Conservation (phyloP, 352 stramenopile genomes). For the Globisporangium mamillatum region DNA sequence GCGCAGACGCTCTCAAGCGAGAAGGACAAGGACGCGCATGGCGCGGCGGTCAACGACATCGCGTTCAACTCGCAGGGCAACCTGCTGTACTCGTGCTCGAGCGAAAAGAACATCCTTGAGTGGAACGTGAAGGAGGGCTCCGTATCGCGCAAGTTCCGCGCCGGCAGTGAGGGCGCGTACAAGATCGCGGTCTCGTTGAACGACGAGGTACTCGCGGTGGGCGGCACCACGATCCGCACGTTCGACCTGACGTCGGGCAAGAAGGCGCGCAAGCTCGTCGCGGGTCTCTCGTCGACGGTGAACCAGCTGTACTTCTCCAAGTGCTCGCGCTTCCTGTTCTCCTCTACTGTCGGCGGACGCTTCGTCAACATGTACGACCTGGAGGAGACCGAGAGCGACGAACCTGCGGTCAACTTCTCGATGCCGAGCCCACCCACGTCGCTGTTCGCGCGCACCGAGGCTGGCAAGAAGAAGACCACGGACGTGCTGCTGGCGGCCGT, state of each 20-base stretch:
- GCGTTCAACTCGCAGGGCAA: slow-evolving; percentile 71
- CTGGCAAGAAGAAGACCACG: slow-evolving; percentile 66
- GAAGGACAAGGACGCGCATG: slow-evolving; percentile 41
- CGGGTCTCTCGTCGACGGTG: slow-evolving; percentile 68
- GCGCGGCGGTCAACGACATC: slow-evolving; percentile 51
- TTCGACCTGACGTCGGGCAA: slow-evolving; percentile 79
- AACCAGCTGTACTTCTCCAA: slow-evolving; percentile 67
- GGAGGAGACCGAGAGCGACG: slow-evolving; percentile 49
- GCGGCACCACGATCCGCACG: slow-evolving; percentile 60
- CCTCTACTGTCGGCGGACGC: slow-evolving; percentile 60
- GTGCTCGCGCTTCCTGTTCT: slow-evolving; percentile 67
- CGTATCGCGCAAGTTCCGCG: slow-evolving; percentile 66
- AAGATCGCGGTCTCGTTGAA: slow-evolving; percentile 61
- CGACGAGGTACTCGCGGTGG: slow-evolving; percentile 63
- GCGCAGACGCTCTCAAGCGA: slow-evolving; percentile 53
- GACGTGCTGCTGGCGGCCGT: slow-evolving; percentile 61
- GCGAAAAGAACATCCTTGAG: slow-evolving; percentile 77
- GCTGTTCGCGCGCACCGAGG: slow-evolving; percentile 41
- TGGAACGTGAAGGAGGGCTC: slow-evolving; percentile 59
- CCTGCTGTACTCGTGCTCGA: slow-evolving; percentile 63
- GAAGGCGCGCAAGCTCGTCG: slow-evolving; percentile 73
- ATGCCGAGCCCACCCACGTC: slow-evolving; percentile 54
- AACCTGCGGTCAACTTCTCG: slow-evolving; percentile 71
- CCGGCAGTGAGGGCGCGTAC: slow-evolving; percentile 48
- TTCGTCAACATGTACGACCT: slow-evolving; percentile 88